These are phyloP conservation scores for Agastache rugosa DNA, from an alignment of 257 asterid species.

Conservation along the genomic window DNA sequence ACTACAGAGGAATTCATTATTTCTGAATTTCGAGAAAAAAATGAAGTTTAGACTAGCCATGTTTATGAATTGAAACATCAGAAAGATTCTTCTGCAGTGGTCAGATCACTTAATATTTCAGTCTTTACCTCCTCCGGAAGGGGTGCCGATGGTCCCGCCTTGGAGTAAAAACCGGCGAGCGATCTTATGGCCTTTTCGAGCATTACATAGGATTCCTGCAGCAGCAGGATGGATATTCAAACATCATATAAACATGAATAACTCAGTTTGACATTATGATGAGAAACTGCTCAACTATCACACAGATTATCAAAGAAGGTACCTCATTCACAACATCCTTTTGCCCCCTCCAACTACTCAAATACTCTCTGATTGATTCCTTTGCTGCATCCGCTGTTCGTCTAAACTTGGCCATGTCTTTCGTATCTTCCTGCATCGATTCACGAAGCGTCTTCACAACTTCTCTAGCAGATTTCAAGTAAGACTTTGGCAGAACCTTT, in stretches of 20 bases:
- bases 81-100: constrained; percentile 63
- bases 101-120: constrained; percentile 64
- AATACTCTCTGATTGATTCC: constrained; percentile 76
- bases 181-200: constrained; percentile 86
- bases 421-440: constrained; percentile 73
- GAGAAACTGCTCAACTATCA: background rate
- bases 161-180: constrained; percentile 81
- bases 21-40: background rate
- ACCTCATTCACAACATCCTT: constrained; percentile 76
- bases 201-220: constrained; percentile 87
- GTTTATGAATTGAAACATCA: constrained; percentile 23
- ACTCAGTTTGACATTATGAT: background rate
- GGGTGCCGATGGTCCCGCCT: constrained; percentile 88
- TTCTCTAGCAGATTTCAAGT: constrained; percentile 84
- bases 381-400: constrained; percentile 94
- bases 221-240: background rate
- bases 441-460: constrained; percentile 85
- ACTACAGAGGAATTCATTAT: background rate
- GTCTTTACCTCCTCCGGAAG: constrained; percentile 69
- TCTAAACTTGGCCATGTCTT: constrained; percentile 76
- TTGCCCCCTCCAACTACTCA: constrained; percentile 81
- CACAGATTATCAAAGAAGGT: constrained; percentile 17
- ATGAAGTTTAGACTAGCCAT: background rate
- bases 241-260: too few relatives aligned
- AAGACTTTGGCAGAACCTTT: constrained; percentile 81